Evolutionary conservation across 129 eudicot genomes (phyloP).

Genomic region (Artemisia annua): DNA sequence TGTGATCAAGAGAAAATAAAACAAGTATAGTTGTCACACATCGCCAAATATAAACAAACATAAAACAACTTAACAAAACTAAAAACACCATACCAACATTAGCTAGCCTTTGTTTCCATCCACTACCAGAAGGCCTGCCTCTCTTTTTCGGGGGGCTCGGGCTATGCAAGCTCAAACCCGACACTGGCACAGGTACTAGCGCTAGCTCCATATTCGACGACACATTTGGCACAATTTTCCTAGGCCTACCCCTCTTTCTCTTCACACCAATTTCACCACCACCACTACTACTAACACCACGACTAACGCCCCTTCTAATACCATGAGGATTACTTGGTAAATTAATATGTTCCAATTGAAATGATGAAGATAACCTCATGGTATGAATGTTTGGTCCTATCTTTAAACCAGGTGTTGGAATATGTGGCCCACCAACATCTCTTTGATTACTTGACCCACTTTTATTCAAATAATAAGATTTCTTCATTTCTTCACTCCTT

Average conservation of each 20-base stretch:
- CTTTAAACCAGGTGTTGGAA: slow-evolving; percentile 47
- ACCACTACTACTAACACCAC: slow-evolving; percentile 30
- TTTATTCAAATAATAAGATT: slow-evolving; percentile 64
- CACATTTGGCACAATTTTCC: slow-evolving; percentile 72
- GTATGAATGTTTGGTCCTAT: slow-evolving; percentile 46
- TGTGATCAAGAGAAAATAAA: neutral
- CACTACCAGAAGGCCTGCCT: slow-evolving; percentile 92
- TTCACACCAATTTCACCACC: slow-evolving; percentile 39
- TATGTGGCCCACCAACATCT: slow-evolving; percentile 35
- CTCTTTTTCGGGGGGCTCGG: slow-evolving; percentile 40
- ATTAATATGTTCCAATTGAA: slow-evolving; percentile 45
- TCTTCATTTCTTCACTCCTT: slow-evolving; percentile 64
- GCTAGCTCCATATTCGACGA: slow-evolving; percentile 44
- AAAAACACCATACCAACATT: slow-evolving; percentile 54
- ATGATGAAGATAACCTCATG: slow-evolving; percentile 40
- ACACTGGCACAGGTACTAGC: slow-evolving; percentile 37
- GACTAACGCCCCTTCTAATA: neutral
- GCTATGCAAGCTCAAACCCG: slow-evolving; percentile 30
- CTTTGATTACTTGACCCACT: slow-evolving; percentile 45
- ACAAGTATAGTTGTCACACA: neutral
- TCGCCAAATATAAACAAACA: neutral
- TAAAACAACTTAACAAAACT: neutral
- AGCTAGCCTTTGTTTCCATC: slow-evolving; percentile 80
- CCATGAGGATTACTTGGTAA: slow-evolving; percentile 40
- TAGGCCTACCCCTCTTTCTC: slow-evolving; percentile 93